Evolutionary conservation across 805 yeast species (phyloP).

Genomic region (Cyberlindnera misumaiensis): DNA sequence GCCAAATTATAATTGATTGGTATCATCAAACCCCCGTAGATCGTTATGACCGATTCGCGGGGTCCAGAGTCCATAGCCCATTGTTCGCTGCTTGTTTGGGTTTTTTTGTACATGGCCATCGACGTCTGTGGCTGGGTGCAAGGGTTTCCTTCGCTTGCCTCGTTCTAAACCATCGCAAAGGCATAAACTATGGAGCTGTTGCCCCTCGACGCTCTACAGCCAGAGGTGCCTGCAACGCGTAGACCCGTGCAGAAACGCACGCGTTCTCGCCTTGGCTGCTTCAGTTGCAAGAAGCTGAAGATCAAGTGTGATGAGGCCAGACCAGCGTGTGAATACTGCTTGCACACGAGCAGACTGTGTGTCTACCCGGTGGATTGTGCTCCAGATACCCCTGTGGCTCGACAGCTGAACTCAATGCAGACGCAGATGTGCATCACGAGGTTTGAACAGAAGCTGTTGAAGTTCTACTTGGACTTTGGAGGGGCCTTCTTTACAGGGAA

Average conservation of each 20-base stretch:
- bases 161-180: too few species aligned
- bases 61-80: too few species aligned
- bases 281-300: slow-evolving; percentile 78
- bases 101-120: too few species aligned
- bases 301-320: slow-evolving; percentile 87
- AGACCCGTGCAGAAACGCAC: not conserved
- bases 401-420: slow-evolving; percentile 15
- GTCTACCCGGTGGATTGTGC: slow-evolving; percentile 35
- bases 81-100: too few species aligned
- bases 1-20: slow-evolving; percentile 1
- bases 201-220: slow-evolving; percentile 2
- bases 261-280: slow-evolving; percentile 78
- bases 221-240: not conserved
- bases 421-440: slow-evolving; percentile 10
- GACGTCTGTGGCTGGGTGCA: too few species aligned
- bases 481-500: slow-evolving; percentile 15
- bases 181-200: slow-evolving; percentile 2
- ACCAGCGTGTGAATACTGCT: slow-evolving; percentile 76
- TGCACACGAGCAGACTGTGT: slow-evolving; percentile 69
- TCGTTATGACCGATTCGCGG: too few species aligned
- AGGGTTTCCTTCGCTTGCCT: too few species aligned
- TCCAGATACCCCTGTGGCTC: not conserved
- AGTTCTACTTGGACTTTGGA: slow-evolving; percentile 18
- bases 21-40: too few species aligned
- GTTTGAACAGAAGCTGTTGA: slow-evolving; percentile 17